Conservation (phyloP, 345 rosid species). For the Ailanthus altissimus region DNA sequence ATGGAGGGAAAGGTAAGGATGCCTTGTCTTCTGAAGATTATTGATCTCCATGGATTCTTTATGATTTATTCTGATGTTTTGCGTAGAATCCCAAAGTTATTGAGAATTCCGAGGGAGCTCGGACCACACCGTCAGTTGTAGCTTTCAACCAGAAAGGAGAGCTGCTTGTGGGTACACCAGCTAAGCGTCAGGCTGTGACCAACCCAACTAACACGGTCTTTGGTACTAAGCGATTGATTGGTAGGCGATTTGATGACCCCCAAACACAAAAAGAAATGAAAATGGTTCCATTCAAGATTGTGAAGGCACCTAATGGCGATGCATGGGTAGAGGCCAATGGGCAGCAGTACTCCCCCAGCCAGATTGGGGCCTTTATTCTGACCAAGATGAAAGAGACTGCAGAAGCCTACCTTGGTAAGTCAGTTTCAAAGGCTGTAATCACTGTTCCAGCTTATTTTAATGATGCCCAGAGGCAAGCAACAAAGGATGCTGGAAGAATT, state of each 20-base stretch:
- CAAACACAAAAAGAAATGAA: constrained; percentile 85
- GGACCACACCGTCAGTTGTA: constrained; percentile 92
- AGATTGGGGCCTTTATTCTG: constrained; percentile 76
- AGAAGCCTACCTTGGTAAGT: constrained; percentile 74
- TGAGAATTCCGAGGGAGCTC: constrained; percentile 89
- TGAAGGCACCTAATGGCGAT: constrained; percentile 86
- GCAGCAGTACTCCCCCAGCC: constrained; percentile 87
- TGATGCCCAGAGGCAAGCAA: constrained; percentile 96
- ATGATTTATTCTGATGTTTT: constrained; percentile 5
- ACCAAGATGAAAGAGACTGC: constrained; percentile 96
- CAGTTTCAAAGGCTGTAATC: constrained; percentile 70
- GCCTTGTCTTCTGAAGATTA: not conserved
- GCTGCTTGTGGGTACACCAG: constrained; percentile 82
- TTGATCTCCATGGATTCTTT: not conserved
- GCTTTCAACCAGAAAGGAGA: constrained; percentile 80
- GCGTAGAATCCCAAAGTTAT: constrained; percentile 80
- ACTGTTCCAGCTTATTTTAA: constrained; percentile 95
- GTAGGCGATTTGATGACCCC: constrained; percentile 73
- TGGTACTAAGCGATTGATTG: constrained; percentile 84
- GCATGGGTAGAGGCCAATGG: constrained; percentile 93
- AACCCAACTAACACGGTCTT: constrained; percentile 77
- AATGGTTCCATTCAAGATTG: constrained; percentile 89
- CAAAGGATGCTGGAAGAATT: constrained; percentile 94
- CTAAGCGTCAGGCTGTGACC: constrained; percentile 93
- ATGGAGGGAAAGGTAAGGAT: constrained; percentile 94